Conservation (phyloP, 805 yeast species). For the Barnettozyma populi region DNA sequence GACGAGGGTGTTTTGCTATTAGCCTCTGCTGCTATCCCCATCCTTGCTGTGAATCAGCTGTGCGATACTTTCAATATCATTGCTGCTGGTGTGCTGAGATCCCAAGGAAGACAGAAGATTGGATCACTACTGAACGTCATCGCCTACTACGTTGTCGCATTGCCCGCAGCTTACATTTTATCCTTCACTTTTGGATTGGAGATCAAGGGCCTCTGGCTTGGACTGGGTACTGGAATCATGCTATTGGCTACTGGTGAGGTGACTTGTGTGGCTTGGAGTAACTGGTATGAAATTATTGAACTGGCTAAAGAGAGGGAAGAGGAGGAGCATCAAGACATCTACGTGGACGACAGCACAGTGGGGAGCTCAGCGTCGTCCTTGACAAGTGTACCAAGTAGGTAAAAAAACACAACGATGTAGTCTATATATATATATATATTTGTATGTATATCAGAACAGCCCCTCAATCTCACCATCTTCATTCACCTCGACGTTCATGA, state of each 20-base stretch:
- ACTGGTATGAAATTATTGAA: constrained; percentile 47
- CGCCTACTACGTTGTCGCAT: constrained; percentile 65
- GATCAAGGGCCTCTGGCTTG: constrained; percentile 68
- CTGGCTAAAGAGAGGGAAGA: constrained; percentile 27
- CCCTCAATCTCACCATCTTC: constrained; percentile 90
- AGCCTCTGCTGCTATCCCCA: constrained; percentile 54
- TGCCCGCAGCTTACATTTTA: constrained; percentile 60
- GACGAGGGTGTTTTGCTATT: constrained; percentile 52
- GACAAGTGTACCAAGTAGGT: not conserved
- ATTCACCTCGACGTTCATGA: constrained; percentile 93
- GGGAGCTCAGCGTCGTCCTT: constrained; percentile 18
- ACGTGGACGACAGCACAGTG: constrained; percentile 20
- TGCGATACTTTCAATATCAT: constrained; percentile 68
- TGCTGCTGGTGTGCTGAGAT: constrained; percentile 68
- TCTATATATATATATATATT: not conserved
- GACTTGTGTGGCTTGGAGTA: constrained; percentile 38
- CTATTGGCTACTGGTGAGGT: constrained; percentile 47
- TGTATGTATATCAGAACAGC: constrained; percentile 50
- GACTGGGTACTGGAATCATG: constrained; percentile 60
- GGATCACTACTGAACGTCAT: constrained; percentile 67
- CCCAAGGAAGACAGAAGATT: constrained; percentile 68
- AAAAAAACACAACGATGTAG: not conserved
- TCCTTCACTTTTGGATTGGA: constrained; percentile 44
- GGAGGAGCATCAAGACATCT: constrained; percentile 18
- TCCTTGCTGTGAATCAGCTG: constrained; percentile 59